phyloP scores from a whole-genome alignment of 306 rosid genomes.

The Quercus agrifolia region DNA sequence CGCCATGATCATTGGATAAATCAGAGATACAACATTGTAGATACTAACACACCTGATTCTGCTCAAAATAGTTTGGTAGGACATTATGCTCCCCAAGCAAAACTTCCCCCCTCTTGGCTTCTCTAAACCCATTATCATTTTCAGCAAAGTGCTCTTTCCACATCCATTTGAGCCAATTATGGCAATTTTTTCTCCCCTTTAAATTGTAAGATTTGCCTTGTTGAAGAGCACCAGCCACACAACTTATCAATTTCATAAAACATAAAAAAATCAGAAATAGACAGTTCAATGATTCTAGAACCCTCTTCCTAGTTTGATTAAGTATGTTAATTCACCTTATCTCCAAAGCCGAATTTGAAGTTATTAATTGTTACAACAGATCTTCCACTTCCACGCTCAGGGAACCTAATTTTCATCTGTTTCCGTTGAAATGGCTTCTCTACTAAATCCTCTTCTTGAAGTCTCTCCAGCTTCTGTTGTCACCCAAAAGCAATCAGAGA shows the following conservation, averaged over 20 bases:
- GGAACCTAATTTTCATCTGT: constrained; percentile 96
- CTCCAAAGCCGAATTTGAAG: constrained; percentile 61
- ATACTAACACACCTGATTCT: constrained; percentile 70
- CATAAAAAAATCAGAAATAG: not conserved
- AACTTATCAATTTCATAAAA: constrained; percentile 19
- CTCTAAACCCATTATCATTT: constrained; percentile 83
- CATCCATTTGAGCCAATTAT: constrained; percentile 95
- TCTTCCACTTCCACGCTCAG: constrained; percentile 96
- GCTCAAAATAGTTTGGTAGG: constrained; percentile 95
- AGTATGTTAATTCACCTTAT: constrained; percentile 49
- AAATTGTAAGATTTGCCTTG: constrained; percentile 78
- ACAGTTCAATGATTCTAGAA: not conserved
- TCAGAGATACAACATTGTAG: constrained; percentile 8
- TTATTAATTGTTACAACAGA: constrained; percentile 49
- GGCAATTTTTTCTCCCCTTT: constrained; percentile 93
- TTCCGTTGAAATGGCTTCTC: constrained; percentile 92
- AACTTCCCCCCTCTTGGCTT: constrained; percentile 70
- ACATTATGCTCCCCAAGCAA: constrained; percentile 91
- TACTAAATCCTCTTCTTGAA: constrained; percentile 77
- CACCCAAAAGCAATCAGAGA: constrained; percentile 24
- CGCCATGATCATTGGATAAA: constrained; percentile 2
- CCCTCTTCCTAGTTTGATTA: constrained; percentile 7
- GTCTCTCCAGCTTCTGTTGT: constrained; percentile 91
- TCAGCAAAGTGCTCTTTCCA: constrained; percentile 94
- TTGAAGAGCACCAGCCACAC: constrained; percentile 62